Conservation (phyloP, 352 stramenopile genomes). For the Globisporangium acanthophoron region DNA sequence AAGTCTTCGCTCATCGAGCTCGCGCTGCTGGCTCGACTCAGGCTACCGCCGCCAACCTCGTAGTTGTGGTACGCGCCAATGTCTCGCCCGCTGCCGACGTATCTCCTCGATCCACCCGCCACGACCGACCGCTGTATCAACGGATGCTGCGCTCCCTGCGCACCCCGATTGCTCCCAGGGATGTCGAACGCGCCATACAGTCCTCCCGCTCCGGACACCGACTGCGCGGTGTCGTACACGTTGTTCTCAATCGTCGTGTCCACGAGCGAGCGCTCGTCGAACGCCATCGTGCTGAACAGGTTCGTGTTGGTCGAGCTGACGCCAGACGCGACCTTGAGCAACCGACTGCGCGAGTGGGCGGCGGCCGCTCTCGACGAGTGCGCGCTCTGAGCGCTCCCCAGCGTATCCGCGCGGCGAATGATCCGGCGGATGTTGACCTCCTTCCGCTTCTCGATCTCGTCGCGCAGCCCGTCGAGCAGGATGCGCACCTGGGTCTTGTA, state of each 20-base stretch:
- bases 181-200: slow-evolving; percentile 12
- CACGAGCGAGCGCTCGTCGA: slow-evolving; percentile 34
- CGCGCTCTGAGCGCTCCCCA: slow-evolving; percentile 9
- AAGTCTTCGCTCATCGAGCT: slow-evolving; percentile 47
- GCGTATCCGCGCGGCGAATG: slow-evolving; percentile 17
- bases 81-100: slow-evolving; percentile 20
- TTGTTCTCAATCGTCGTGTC: slow-evolving; percentile 23
- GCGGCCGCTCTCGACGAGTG: slow-evolving; percentile 10
- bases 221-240: slow-evolving; percentile 25
- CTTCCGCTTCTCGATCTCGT: slow-evolving; percentile 82
- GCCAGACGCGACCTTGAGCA: slow-evolving; percentile 9
- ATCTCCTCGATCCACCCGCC: slow-evolving; percentile 15
- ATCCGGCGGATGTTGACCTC: slow-evolving; percentile 60
- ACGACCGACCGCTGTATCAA: slow-evolving; percentile 26
- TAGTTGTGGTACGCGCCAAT: slow-evolving; percentile 25
- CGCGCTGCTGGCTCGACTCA: slow-evolving; percentile 38
- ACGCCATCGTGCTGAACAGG: slow-evolving; percentile 34
- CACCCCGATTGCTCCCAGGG: slow-evolving; percentile 21
- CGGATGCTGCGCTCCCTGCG: slow-evolving; percentile 18
- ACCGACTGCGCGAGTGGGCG: neutral
- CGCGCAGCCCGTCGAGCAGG: slow-evolving; percentile 67
- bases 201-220: slow-evolving; percentile 6
- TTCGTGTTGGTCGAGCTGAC: slow-evolving; percentile 24
- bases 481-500: slow-evolving; percentile 70
- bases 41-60: slow-evolving; percentile 23